Percentiles rank a stretch among this genome's conserved stretches.
Conservation (phyloP, 345 rosid species). For the Turritis glabra region DNA sequence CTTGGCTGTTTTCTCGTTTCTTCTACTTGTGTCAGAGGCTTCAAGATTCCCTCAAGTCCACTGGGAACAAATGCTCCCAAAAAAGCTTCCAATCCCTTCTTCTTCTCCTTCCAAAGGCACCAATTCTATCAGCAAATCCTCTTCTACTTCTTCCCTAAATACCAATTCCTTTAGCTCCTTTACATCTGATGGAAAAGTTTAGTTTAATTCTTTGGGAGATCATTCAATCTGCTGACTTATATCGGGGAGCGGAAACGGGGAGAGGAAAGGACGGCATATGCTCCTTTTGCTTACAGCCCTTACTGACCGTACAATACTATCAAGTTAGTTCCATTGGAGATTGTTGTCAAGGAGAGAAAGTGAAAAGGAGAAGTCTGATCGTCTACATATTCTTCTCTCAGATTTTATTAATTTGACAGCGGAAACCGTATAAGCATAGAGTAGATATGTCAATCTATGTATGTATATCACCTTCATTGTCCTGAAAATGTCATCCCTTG, state of each 20-base stretch:
- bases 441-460: constrained; percentile 5
- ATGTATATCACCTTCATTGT: constrained; percentile 22
- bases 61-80: constrained; percentile 89
- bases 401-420: background rate
- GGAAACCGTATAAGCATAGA: background rate
- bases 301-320: background rate
- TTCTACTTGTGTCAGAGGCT: constrained; percentile 53
- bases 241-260: background rate
- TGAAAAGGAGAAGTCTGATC: constrained; percentile 7
- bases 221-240: background rate
- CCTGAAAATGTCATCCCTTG: background rate
- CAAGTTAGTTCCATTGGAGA: background rate
- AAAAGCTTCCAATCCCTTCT: constrained; percentile 69
- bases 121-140: constrained; percentile 54
- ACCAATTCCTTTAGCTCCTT: constrained; percentile 31
- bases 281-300: background rate
- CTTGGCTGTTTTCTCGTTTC: constrained; percentile 44
- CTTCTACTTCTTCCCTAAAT: constrained; percentile 40
- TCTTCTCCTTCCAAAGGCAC: constrained; percentile 95
- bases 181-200: constrained; percentile 62
- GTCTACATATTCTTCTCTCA: background rate
- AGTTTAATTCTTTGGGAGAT: constrained; percentile 20
- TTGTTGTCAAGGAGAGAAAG: constrained; percentile 8
- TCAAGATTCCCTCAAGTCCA: constrained; percentile 61
- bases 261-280: background rate